Evolutionary conservation across 2,329 filamentous ascomycete genomes (phyloP).

Genomic region (Graphium sp.): DNA sequence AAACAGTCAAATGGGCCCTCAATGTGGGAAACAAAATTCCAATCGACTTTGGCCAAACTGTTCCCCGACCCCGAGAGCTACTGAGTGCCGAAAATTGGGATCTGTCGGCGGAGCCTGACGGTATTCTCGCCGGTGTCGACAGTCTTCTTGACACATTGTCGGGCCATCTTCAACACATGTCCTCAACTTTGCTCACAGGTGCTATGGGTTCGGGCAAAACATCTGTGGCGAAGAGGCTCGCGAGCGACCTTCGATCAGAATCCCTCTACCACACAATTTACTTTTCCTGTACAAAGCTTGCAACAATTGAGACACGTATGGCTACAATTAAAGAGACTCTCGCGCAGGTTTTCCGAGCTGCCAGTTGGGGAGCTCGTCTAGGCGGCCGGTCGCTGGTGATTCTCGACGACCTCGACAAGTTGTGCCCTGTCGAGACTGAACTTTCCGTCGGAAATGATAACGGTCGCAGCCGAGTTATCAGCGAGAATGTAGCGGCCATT

Average conservation of each 20-base stretch:
- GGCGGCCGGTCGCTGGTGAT: slow-evolving; percentile 75
- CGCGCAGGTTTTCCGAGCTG: slow-evolving; percentile 68
- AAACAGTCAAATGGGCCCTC: slow-evolving; percentile 50
- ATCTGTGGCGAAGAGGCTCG: slow-evolving; percentile 59
- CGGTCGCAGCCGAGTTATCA: slow-evolving; percentile 78
- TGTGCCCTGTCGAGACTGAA: slow-evolving; percentile 89
- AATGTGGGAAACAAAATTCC: slow-evolving; percentile 58
- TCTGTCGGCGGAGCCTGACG: slow-evolving; percentile 36
- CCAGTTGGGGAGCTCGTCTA: slow-evolving; percentile 78
- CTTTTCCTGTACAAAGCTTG: slow-evolving; percentile 70
- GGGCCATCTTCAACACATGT: slow-evolving; percentile 65
- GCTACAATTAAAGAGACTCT: slow-evolving; percentile 84
- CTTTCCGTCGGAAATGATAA: slow-evolving; percentile 89
- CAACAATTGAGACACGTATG: slow-evolving; percentile 81
- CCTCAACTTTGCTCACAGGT: slow-evolving; percentile 78
- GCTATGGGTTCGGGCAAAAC: slow-evolving; percentile 86
- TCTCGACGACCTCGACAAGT: slow-evolving; percentile 80
- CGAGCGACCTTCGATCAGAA: slow-evolving; percentile 53
- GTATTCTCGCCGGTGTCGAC: slow-evolving; percentile 72
- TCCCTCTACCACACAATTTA: slow-evolving; percentile 70
- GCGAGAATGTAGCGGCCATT: slow-evolving; percentile 71
- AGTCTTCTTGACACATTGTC: slow-evolving; percentile 53
- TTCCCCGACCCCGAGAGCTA: slow-evolving; percentile 45
- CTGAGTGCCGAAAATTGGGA: slow-evolving; percentile 26
- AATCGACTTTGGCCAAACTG: slow-evolving; percentile 61